Percentiles rank a stretch among this genome's conserved stretches.
Conservation (phyloP, 148 eudicot genomes). For the Diospyros kaki region DNA sequence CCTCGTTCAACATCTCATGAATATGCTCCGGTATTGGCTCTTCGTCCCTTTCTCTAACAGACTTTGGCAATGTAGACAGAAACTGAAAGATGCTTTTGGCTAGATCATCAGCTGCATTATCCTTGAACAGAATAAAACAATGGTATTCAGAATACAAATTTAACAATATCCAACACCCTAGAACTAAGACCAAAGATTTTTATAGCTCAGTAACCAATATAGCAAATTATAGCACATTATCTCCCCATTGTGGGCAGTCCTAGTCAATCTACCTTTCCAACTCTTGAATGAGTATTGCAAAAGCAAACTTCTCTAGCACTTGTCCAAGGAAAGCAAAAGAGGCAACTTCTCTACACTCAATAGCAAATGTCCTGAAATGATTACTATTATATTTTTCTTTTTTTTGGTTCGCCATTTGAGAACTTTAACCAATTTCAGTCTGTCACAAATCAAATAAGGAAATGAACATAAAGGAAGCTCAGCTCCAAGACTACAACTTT, state of each 20-base stretch:
- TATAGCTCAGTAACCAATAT: background rate
- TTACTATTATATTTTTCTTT: too few species aligned
- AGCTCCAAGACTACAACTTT: background rate
- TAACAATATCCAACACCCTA: conserved; percentile 1
- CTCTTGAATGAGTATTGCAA: background rate
- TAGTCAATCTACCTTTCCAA: background rate
- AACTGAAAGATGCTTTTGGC: conserved; percentile 59
- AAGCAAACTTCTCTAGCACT: too few species aligned
- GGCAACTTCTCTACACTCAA: too few species aligned
- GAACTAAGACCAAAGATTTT: background rate
- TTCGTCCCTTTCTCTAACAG: conserved; percentile 38
- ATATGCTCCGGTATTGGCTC: conserved; percentile 66
- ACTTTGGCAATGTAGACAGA: conserved; percentile 64
- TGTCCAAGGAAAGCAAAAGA: too few species aligned
- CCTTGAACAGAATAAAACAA: conserved; percentile 37
- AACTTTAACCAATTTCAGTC: background rate
- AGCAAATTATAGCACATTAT: background rate
- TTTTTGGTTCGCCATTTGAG: too few species aligned
- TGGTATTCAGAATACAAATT: background rate
- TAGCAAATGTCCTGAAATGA: too few species aligned
- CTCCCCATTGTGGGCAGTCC: background rate
- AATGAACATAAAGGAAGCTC: background rate
- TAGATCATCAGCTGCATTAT: conserved; percentile 56
- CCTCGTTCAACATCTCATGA: conserved; percentile 48
- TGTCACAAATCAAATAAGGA: background rate